Conservation (phyloP, 2,329 filamentous ascomycete species). For the Bipolaris gigantea region DNA sequence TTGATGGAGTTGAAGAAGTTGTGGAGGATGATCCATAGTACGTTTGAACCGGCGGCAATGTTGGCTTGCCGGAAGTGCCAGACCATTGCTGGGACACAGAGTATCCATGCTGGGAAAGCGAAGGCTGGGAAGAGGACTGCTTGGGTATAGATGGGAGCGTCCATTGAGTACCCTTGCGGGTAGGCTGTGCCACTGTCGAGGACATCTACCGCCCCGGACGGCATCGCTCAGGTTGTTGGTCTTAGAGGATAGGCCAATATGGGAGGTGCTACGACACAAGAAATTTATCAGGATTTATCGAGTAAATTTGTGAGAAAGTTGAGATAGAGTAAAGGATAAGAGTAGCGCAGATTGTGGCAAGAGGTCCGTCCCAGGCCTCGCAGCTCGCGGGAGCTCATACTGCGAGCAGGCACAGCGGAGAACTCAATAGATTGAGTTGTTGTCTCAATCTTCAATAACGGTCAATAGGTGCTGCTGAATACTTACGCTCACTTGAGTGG, state of each 20-base stretch:
- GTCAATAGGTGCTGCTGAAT: slow-evolving; percentile 26
- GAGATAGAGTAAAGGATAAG: neutral
- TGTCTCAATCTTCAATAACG: slow-evolving; percentile 29
- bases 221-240: neutral
- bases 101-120: slow-evolving; percentile 53
- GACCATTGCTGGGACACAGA: slow-evolving; percentile 60
- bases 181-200: neutral
- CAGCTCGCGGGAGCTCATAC: neutral
- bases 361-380: neutral
- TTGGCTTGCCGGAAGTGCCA: slow-evolving; percentile 66
- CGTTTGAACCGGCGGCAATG: slow-evolving; percentile 59
- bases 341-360: neutral
- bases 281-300: neutral
- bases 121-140: slow-evolving; percentile 53
- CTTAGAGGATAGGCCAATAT: neutral
- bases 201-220: neutral
- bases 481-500: slow-evolving; percentile 10
- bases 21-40: slow-evolving; percentile 58
- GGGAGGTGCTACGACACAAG: neutral
- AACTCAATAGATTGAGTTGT: slow-evolving; percentile 8
- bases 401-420: neutral
- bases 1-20: slow-evolving; percentile 65
- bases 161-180: neutral
- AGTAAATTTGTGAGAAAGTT: neutral
- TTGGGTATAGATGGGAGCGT: slow-evolving; percentile 31